Evolutionary conservation across 73 alveolate genomes (phyloP).

Genomic region (Paramecium octaurelia): DNA sequence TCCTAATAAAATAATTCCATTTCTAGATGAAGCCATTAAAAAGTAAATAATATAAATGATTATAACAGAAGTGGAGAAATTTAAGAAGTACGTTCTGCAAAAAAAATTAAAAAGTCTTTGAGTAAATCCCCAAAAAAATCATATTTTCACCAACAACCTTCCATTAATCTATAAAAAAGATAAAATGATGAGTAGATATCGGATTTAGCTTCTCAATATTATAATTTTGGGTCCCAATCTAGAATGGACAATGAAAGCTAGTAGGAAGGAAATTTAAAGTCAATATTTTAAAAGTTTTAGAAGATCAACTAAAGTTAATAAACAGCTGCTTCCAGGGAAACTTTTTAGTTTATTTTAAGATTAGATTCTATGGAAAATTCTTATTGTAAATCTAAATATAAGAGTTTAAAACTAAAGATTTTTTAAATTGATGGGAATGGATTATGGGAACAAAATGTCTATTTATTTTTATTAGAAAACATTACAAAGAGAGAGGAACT

Average conservation of each 20-base stretch:
- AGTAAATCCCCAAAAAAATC: background rate
- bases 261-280: background rate
- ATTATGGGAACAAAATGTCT: background rate
- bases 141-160: background rate
- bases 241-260: background rate
- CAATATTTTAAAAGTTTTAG: background rate
- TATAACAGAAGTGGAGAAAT: background rate
- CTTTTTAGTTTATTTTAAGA: background rate
- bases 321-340: background rate
- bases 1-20: background rate
- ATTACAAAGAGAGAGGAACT: background rate
- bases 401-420: background rate
- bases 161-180: background rate
- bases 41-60: background rate
- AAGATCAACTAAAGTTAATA: background rate
- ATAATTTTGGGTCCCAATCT: background rate
- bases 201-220: background rate
- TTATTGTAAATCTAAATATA: background rate
- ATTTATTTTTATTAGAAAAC: conserved; percentile 2
- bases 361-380: background rate
- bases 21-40: background rate
- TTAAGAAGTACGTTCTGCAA: background rate
- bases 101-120: background rate
- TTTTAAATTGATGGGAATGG: background rate
- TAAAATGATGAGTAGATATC: background rate